Conservation (phyloP, 2,329 filamentous ascomycete species). For the Botryosphaeria dothidea region DNA sequence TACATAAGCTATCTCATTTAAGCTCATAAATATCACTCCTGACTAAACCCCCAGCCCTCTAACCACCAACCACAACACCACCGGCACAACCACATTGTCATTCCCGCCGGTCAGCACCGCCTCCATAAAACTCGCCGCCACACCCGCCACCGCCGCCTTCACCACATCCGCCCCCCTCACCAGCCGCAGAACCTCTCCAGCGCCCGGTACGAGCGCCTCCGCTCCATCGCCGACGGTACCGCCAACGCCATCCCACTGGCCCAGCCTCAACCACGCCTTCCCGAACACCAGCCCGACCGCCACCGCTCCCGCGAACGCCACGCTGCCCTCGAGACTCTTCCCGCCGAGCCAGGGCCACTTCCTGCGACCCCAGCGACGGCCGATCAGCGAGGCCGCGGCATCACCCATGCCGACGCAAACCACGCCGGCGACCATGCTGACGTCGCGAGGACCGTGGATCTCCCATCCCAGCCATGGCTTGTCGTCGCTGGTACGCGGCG, state of each 20-base stretch:
- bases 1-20: not conserved
- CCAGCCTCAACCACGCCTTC: slow-evolving; percentile 72
- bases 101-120: slow-evolving; percentile 95
- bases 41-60: slow-evolving; percentile 65
- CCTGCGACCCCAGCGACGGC: slow-evolving; percentile 76
- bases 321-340: slow-evolving; percentile 85
- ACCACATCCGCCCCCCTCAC: slow-evolving; percentile 23
- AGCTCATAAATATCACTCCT: not conserved
- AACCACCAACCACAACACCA: slow-evolving; percentile 89
- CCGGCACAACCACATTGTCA: slow-evolving; percentile 95
- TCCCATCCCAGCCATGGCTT: slow-evolving; percentile 72
- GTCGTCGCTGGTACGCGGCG: slow-evolving; percentile 56
- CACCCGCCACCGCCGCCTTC: slow-evolving; percentile 72
- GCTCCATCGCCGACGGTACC: slow-evolving; percentile 34
- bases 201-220: slow-evolving; percentile 35
- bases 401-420: slow-evolving; percentile 95
- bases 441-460: slow-evolving; percentile 62
- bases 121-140: slow-evolving; percentile 85
- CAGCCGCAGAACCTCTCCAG: slow-evolving; percentile 31
- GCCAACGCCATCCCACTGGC: slow-evolving; percentile 62
- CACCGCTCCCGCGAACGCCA: slow-evolving; percentile 81
- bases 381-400: slow-evolving; percentile 87
- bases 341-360: slow-evolving; percentile 98
- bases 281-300: slow-evolving; percentile 70
- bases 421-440: slow-evolving; percentile 89